Evolutionary conservation across 441 rosid species (phyloP).

Genomic region (Melastoma candidum): DNA sequence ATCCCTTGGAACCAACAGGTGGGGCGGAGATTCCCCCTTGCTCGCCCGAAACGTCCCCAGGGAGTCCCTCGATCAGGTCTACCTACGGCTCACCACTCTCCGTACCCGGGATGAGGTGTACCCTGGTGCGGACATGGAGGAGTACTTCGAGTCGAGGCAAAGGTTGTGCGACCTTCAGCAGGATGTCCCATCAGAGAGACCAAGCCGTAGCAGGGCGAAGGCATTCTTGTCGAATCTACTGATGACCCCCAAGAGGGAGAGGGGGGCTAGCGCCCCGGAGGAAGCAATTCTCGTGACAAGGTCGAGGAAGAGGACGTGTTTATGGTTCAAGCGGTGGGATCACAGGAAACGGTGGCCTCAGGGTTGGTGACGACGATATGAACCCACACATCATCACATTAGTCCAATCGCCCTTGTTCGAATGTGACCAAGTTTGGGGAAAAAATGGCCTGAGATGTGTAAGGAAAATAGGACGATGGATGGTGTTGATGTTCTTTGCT

Average conservation of each 20-base stretch:
- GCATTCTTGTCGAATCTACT: conserved; percentile 21
- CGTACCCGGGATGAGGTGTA: conserved; percentile 30
- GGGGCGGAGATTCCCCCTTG: conserved; percentile 57
- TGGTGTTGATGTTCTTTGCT: too few species aligned
- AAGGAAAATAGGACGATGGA: too few species aligned
- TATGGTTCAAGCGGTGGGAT: conserved; percentile 30
- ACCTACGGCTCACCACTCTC: conserved; percentile 23
- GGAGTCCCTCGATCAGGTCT: conserved; percentile 43
- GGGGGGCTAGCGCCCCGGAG: not conserved
- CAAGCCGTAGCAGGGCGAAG: conserved; percentile 6
- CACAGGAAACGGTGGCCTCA: conserved; percentile 47
- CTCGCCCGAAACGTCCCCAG: conserved; percentile 41
- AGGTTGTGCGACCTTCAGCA: conserved; percentile 1
- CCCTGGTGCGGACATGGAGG: not conserved
- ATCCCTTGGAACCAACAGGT: conserved; percentile 35
- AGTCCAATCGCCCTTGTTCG: not conserved
- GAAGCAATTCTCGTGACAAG: conserved; percentile 10
- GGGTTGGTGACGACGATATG: conserved; percentile 34
- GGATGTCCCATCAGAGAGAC: not conserved
- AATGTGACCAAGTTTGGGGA: not conserved
- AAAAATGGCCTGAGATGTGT: too few species aligned
- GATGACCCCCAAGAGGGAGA: conserved; percentile 11
- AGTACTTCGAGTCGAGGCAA: not conserved
- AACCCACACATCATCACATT: not conserved
- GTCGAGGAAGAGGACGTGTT: conserved; percentile 27